Base-by-base conservation (phyloP, 495 filamentous ascomycete genomes). In the Trichoderma orchidacearum region DNA sequence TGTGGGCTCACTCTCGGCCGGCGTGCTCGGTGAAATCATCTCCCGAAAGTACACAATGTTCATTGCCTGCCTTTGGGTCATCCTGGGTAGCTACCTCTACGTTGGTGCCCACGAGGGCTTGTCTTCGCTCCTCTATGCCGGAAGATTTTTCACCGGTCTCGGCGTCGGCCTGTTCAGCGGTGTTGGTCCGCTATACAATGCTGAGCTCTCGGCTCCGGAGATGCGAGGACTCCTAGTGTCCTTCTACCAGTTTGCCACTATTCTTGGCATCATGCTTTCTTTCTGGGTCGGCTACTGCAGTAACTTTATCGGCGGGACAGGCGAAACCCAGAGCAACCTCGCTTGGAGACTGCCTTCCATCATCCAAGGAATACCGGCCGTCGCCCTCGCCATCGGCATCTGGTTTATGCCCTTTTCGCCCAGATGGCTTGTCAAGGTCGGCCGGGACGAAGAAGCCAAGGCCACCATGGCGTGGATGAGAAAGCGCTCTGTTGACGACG, bases 351-450 rank as follows among this genome's bases (percentile, higher is more conserved):
- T 77, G 9, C 74, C 73, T 5, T 60, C 76, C 41, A 68, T 67
- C 8, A 66, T 79, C 23, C 76, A 78, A 51, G 62, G 73, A 12
- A 58, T 75, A 1, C 75, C 75, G 0, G 72, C 74, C 5, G 25
- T 72, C 6, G 48, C 72, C 21, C 67, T 79, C n/a, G 67, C 63
- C 3, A 54, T 61, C 25, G 75, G 75, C 5, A 69, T 84, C 45
- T 85, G 79, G 79, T 78, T 81, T 65, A 80, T 85, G 63, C 82
- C 83, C 25, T 82, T 85, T 58, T 84, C 81, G 3, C 82, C 83
- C 12, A 75, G 81, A 23, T 86, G 82, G 79, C 73, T 85, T 9
- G 76, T 77, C 51, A 85, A 84, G 56, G 80, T 75, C 8, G 81
- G 80, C 8, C 76, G 80, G 6, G 75, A 79, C 54, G 75, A 84